Conservation (phyloP, 192 early-diverging fungal species). For the Geranomyces variabilis region DNA sequence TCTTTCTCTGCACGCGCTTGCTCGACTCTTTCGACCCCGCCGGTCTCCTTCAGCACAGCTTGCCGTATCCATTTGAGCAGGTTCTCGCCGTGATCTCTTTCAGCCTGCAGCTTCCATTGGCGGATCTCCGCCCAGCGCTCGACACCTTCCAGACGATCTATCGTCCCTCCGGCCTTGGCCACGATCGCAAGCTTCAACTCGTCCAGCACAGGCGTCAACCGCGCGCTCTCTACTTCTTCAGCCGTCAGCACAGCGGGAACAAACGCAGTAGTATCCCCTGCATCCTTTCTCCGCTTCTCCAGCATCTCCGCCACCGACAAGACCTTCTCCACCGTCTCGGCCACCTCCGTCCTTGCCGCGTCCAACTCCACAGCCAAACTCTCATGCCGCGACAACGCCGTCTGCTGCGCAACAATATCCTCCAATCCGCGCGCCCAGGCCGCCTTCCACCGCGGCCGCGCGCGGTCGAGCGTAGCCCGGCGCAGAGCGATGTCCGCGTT, state of each 20-base stretch:
- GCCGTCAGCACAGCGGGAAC: background rate
- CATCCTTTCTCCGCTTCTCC: background rate
- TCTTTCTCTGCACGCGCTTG: constrained; percentile 7
- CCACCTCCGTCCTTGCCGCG: background rate
- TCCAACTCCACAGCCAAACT: background rate
- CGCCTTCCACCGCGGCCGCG: constrained; percentile 23
- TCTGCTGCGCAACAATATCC: constrained; percentile 20
- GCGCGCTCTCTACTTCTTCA: constrained; percentile 11
- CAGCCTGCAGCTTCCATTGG: constrained; percentile 9
- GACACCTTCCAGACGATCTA: background rate
- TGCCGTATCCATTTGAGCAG: background rate
- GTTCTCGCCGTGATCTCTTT: background rate
- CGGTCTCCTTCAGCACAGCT: constrained; percentile 4
- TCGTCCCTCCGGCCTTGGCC: background rate
- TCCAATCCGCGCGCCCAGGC: constrained; percentile 21
- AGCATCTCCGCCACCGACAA: constrained; percentile 5
- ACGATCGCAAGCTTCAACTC: background rate
- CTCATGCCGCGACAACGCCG: constrained; percentile 9
- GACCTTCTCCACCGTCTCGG: constrained; percentile 7
- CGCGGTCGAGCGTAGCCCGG: background rate
- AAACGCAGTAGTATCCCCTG: background rate
- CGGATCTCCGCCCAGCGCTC: background rate
- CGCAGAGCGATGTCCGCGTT: background rate
- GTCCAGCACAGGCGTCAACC: constrained; percentile 1
- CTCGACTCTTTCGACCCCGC: constrained; percentile 19